Percentiles rank a stretch among this genome's conserved stretches.
These are phyloP conservation scores for Skeletonema menzelii DNA, from an alignment of 108 stramenopile genomes.

Conservation along the genomic window DNA sequence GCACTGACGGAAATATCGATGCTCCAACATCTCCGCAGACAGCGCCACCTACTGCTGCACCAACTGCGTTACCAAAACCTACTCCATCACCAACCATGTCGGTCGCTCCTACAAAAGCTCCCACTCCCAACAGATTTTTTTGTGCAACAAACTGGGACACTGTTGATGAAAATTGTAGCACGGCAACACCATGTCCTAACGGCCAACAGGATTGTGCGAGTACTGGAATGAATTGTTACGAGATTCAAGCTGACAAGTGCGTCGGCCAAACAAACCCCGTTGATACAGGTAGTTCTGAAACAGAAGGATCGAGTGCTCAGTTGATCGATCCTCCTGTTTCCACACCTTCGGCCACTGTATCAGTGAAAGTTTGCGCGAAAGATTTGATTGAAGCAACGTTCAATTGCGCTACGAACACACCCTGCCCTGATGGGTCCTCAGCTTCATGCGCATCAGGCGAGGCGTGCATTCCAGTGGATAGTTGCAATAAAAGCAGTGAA, in stretches of 20 bases:
- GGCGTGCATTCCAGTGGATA: neutral
- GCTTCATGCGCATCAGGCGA: neutral
- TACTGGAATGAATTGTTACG: neutral
- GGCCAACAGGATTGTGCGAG: neutral
- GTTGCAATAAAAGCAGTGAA: neutral
- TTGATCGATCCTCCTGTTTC: neutral
- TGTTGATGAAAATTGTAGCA: neutral
- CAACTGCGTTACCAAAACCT: no score
- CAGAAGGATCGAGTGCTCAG: neutral
- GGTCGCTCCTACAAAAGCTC: neutral
- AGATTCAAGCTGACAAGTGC: neutral
- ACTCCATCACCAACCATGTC: neutral
- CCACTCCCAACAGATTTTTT: neutral
- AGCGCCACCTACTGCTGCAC: neutral
- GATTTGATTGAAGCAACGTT: neutral
- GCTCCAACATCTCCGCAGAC: neutral
- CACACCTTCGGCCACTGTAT: neutral
- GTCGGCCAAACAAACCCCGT: no score
- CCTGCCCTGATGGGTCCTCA: neutral
- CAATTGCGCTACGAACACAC: neutral
- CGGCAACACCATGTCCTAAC: neutral
- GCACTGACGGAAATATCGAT: no score
- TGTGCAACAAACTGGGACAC: neutral
- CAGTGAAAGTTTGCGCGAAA: neutral
- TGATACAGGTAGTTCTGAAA: neutral